Base-by-base conservation (phyloP, 140 eudicot species). In the Anethum foeniculum region DNA sequence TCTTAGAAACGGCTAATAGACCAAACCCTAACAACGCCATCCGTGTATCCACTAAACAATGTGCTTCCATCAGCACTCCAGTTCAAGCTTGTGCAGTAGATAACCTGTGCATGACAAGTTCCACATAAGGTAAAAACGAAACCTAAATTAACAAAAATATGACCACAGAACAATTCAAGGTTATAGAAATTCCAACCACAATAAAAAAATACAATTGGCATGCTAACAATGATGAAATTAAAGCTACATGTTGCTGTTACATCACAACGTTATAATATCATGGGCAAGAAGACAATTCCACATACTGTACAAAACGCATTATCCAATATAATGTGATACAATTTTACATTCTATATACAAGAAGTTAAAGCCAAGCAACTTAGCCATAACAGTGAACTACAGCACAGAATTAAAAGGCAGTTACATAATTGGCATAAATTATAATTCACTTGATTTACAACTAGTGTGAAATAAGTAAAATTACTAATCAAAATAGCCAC, bases 1-100 rank as follows among this genome's bases (percentile, higher is more conserved):
- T 44, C 30, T 36, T 74, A 74, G 23, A 10, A 44, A 75, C 62
- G 79, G 39, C 62, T 19, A 75, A 46, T 28, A 47, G 54, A 43
- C 79, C 79, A 75, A 25, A 75, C 79, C 58, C 79, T 75, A 39
- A 75, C 62, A 75, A 75, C 60, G 6, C 60, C 79, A 15, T 75
- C 60, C 3, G 79, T 75, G 79, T 44, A 75, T 75, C 78, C 79
- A 27, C 79, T 75, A 48, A 75, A 75, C 38, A 75, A 27, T 1
- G 79, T 75, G 79, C 79, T 75, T 75, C 79, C 79, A 27, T 75
- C 79, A 75, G 79, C 58, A 27, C 79, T 47, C 79, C 79, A 75
- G 32, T 34, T 75, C 62, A 75, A 27, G 36, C 79, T 46, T 75
- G 62, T 44, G 62, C 79, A 75, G 62, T 75, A 75, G 36, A 44